phyloP scores from a whole-genome alignment of 2,329 filamentous ascomycete genomes.

The Sporothrix sp. region DNA sequence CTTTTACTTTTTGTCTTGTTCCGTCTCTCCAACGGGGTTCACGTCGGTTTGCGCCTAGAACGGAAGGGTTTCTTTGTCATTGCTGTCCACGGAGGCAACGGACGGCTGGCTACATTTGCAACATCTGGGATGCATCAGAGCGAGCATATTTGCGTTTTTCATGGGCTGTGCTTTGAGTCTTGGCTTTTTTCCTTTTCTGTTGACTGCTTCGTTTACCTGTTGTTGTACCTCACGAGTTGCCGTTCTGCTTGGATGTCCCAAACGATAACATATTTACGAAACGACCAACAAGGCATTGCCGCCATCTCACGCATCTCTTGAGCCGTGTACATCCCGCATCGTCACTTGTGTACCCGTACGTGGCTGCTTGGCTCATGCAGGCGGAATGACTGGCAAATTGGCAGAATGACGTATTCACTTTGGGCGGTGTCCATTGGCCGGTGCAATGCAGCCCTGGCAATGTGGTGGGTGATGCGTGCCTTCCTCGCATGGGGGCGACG shows the following conservation, averaged over 20 bases:
- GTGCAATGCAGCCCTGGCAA: too few species aligned
- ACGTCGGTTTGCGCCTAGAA: neutral
- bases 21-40: too few species aligned
- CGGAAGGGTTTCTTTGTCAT: neutral
- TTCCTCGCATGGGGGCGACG: too few species aligned
- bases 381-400: neutral
- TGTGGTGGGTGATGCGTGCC: too few species aligned
- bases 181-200: neutral
- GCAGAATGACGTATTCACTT: neutral
- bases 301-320: too few species aligned
- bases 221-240: slow-evolving; percentile 5
- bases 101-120: neutral
- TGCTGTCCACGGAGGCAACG: neutral
- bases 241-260: too few species aligned
- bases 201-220: neutral
- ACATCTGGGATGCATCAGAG: neutral
- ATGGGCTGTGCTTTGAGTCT: too few species aligned
- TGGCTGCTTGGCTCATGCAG: neutral
- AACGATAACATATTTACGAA: too few species aligned
- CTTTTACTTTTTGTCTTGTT: neutral
- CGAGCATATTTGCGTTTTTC: neutral
- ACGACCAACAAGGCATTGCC: too few species aligned
- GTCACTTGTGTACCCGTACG: too few species aligned
- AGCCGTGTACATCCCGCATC: too few species aligned
- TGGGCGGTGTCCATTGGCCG: neutral